Evolutionary conservation across 2,329 filamentous ascomycete species (phyloP), one percentile per base, ranked within the genome.

Genomic region (Polychaeton citri): DNA sequence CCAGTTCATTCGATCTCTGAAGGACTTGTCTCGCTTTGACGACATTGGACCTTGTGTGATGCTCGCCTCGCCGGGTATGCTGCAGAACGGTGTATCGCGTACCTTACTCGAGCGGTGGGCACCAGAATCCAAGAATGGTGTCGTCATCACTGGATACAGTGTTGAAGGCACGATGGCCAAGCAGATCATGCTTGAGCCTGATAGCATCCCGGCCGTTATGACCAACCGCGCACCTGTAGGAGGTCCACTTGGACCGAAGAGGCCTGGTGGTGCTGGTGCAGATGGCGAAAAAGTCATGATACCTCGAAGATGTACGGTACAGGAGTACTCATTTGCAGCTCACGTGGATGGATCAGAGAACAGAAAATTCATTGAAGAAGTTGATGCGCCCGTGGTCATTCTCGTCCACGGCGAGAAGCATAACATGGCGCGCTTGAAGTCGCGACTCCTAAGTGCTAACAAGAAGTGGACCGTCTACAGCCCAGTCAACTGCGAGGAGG

Each of bases 151-250:
- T 0, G 90, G 90, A 55, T 98, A 98, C 63, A 95, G 86, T 42
- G 88, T 98, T 6, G 90, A 98, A 60, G 90, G 90, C 5, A 98
- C 90, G 1, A 96, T 98, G 88, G 90, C 86, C 3, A 88, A 94
- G 59, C 78, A 90, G 50, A 83, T 98, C 43, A 80, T 96, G 63
- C 84, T 88, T 46, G 90, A 96, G 55, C 90, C 90, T 0, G 87
- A 95, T 42, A 79, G 86, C 51, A 96, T 98, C 39, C 86, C 86
- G 40, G 88, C 88, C 0, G 81, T 96, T 50, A 96, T 94, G 79
- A 85, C 79, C 30, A 46, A 49, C 13, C 43, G 41, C 39, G 47
- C 39, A 31, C 40, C 42, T 9, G 36, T 20, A 6, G 44, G 44
- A 7, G 45, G 43, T 7, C 45, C 46, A 32, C 39, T 43, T 21